Evolutionary conservation across 345 rosid genomes (phyloP).

Genomic region (Aquilaria malaccensis): DNA sequence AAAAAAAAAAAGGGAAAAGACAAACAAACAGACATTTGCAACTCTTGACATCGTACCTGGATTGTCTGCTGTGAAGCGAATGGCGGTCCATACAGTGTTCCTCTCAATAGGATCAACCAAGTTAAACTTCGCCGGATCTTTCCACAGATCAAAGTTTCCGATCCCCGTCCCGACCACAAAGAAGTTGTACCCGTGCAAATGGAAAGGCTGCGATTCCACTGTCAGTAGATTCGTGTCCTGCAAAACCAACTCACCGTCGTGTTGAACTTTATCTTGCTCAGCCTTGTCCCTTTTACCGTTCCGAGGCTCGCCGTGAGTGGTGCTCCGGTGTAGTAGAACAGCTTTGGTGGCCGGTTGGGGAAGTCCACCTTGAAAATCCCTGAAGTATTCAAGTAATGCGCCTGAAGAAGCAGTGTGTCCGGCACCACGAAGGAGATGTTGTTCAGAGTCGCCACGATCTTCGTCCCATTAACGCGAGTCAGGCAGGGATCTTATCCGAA

Average conservation of each 20-base stretch:
- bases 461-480: constrained; percentile 44
- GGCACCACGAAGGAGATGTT: constrained; percentile 57
- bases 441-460: constrained; percentile 51
- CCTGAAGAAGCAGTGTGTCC: constrained; percentile 46
- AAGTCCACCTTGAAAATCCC: constrained; percentile 53
- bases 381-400: constrained; percentile 44
- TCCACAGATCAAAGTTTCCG: constrained; percentile 56
- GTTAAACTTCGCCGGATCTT: constrained; percentile 54
- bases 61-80: constrained; percentile 62
- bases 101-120: constrained; percentile 66
- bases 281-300: constrained; percentile 37
- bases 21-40: too few species aligned
- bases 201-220: constrained; percentile 69
- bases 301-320: constrained; percentile 52
- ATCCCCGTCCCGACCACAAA: constrained; percentile 55
- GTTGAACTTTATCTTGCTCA: constrained; percentile 48
- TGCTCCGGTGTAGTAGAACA: constrained; percentile 61
- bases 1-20: too few species aligned
- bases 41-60: constrained; percentile 33
- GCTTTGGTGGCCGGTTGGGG: constrained; percentile 50
- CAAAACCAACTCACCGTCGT: constrained; percentile 51
- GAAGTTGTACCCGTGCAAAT: constrained; percentile 71
- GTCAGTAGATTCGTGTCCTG: constrained; percentile 64
- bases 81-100: constrained; percentile 68
- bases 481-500: constrained; percentile 40